Percentiles rank a stretch among this genome's conserved stretches.
Conservation (phyloP, 805 yeast genomes). For the Starmerella vaccinii region DNA sequence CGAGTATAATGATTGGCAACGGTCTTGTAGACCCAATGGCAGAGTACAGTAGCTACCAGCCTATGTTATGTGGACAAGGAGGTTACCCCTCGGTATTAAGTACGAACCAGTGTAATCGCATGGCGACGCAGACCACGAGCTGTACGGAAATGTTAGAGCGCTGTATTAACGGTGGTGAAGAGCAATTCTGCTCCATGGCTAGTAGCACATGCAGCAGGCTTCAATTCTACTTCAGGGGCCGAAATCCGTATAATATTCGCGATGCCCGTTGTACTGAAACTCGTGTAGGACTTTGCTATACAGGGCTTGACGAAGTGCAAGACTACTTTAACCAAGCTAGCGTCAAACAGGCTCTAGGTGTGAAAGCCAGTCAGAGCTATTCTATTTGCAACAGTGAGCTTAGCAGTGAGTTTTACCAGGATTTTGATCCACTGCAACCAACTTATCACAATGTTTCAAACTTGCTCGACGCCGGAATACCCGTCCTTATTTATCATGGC, state of each 20-base stretch:
- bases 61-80: conserved; percentile 90
- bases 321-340: conserved; percentile 43
- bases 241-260: conserved; percentile 58
- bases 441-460: conserved; percentile 62
- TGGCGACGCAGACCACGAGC: conserved; percentile 9
- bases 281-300: conserved; percentile 46
- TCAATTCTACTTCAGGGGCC: conserved; percentile 31
- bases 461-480: conserved; percentile 58
- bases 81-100: conserved; percentile 41
- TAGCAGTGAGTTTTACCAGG: conserved; percentile 44
- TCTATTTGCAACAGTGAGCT: conserved; percentile 66
- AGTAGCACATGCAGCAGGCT: conserved; percentile 12
- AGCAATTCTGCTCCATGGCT: conserved; percentile 14
- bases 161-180: conserved; percentile 17
- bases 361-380: conserved; percentile 40
- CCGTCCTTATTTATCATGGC: conserved; percentile 85
- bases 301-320: conserved; percentile 43
- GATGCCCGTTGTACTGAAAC: conserved; percentile 50
- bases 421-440: conserved; percentile 76
- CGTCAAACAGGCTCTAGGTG: conserved; percentile 51
- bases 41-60: conserved; percentile 71
- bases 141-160: conserved; percentile 13
- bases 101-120: conserved; percentile 11
- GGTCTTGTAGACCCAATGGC: conserved; percentile 79
- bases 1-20: conserved; percentile 81